Base-by-base conservation (phyloP, 179 eudicot species). In the Carnegiea gigantea region DNA sequence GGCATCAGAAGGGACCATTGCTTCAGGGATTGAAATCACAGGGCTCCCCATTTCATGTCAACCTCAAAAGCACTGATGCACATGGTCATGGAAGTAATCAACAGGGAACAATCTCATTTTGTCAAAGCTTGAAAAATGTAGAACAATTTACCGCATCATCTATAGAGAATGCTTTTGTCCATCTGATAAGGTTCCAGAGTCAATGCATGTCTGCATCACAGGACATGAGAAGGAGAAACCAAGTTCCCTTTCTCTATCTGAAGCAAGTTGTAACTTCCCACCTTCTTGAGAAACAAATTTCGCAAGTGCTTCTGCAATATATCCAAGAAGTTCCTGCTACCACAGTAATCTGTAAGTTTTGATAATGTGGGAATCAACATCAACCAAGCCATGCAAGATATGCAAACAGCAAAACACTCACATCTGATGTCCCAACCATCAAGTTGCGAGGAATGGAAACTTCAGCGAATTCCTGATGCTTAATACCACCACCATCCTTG, bases 391-490 rank as follows among this genome's bases (percentile, higher is more conserved):
- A 80, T 60, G 24, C 43, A 72, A 57, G 3, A 71, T 10, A 70
- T 38, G 6, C 33, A 38, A 28, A 14, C 28, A 59, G 33, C 46
- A 81, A 54, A 83, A 12, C 67, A 77, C 90, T 80, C 84, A 90
- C 94, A 23, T 92, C 88, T 82, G 93, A 88, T 70, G 88, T 86
- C 65, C 92, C 92, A 84, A 88, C 86, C 97, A 92, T 92, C 84
- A 92, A 83, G 71, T 85, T 86, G 6, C 84, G 87, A 33, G 96
- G 94, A 54, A 91, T 91, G 9, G 92, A 86, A 36, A 88, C 97
- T 88, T 92, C 97, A 4, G 85, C 84, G 44, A 90, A 92, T 83
- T 92, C 92, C 79, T 88, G 92, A 79, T 85, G 84, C 54, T 80
- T 78, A 77, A 92, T 86, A 36, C 91, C 90, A 33, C 86, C 85